Evolutionary conservation across 495 filamentous ascomycete species (phyloP), one percentile per base, ranked within the genome.

Genomic region (Talaromyces thailandensis): DNA sequence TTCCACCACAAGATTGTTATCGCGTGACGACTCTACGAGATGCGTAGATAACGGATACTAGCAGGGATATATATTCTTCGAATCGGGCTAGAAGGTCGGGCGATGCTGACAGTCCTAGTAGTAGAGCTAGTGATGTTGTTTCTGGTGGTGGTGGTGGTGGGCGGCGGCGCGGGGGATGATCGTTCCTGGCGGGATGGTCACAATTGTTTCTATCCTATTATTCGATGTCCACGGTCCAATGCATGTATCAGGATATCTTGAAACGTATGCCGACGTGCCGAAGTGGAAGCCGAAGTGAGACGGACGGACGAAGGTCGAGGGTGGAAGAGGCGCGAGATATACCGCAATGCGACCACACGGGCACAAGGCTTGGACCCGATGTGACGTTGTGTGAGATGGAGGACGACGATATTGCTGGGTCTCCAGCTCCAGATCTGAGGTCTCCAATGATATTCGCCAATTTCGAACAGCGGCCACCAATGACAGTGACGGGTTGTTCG

Each of bases 341-440:
- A 62, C n/a, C n/a, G 32, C 43, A 68, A 73, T 74, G 70, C 69
- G 72, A 74, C 72, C 72, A 70, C 71, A 67, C 67, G 64, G 66
- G 60, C 67, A 73, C 67, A 63, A 72, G 67, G 63, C 56, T 53
- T 59, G 48, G 55, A 32, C 40, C 69, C 61, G 66, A 74, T 73
- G 67, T 63, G 69, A 74, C 70, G 67, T 69, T 73, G 69, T 64
- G 68, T n/a, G 26, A 40, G n/a, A 16, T 37, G 7, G n/a, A 29
- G 26, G 56, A 45, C 35, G 57, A 59, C 21, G 57, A 35, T 43
- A 21, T 23, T 26, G 16, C 31, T 26, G n/a, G 26, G 31, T 35
- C 31, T 35, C 25, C 24, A 18, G 53, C 26, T 56, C 24, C 50
- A 26, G 31, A 21, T 8, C 23, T 24, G 32, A 26, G 9, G 32